Evolutionary conservation across 2,329 filamentous ascomycete species (phyloP), one percentile per base, ranked within the genome.

Genomic region (Aspergillus brasiliensis): DNA sequence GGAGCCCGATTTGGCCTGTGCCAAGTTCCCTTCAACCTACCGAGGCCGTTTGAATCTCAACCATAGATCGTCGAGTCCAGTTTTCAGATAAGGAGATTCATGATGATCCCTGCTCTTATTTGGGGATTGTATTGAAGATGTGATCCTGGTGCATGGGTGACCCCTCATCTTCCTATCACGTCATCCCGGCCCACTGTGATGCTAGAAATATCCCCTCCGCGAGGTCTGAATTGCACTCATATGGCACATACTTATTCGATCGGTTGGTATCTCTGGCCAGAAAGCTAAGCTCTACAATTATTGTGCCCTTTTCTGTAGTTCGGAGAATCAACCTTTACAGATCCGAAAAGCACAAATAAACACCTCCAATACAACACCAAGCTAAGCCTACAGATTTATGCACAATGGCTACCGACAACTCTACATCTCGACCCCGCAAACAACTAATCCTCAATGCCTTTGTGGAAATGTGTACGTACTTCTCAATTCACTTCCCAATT

Each of bases 381-480:
- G n/a, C n/a, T n/a, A n/a, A n/a, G n/a, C n/a, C n/a, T n/a, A n/a
- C n/a, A n/a, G n/a, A n/a, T n/a, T n/a, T n/a, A n/a, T n/a, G 7
- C 42, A 57, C 15, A n/a, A 59, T 59, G 57, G 31, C 59, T 3
- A 19, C 52, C 4, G 34, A 27, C 17, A 37, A 56, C 10, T 5
- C 53, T 27, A 34, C 49, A 2, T 3, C 57, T 27, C 52, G 52
- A 40, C 67, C 73, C n/a, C 73, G 70, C 61, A 83, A 82, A 68
- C 78, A 76, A 53, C 69, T 82, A 11, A 81, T 83, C 56, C 73
- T 83, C 67, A 83, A 82, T 75, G 80, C 80, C 25, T 83, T 83
- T 61, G 80, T 81, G 25, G 78, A 80, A 69, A 81, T 80, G 77
- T 80, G 78, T 79, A 74, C 34, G 69, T 59, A 8, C 3, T 7